Evolutionary conservation across 371 early-diverging fungal genomes (phyloP).

Genomic region (Entomophthora muscae): DNA sequence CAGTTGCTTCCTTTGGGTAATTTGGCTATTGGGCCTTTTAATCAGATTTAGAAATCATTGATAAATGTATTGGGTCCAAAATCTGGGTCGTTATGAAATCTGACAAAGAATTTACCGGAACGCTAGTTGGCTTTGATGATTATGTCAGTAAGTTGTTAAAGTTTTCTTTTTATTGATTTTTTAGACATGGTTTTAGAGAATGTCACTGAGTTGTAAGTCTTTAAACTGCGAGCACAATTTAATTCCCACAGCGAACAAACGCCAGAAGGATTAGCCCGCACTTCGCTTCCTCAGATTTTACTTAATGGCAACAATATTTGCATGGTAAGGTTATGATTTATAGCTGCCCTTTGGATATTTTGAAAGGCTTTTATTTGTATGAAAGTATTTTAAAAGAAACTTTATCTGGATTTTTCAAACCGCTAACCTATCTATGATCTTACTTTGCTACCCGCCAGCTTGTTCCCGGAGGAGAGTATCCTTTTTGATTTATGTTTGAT

Average conservation of each 20-base stretch:
- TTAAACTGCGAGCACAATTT: neutral
- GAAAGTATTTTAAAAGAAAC: too few species aligned
- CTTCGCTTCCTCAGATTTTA: conserved; percentile 72
- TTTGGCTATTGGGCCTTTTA: neutral
- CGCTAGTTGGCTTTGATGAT: conserved; percentile 92
- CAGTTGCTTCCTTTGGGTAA: neutral
- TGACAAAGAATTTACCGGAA: conserved; percentile 89
- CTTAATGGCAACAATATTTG: conserved; percentile 93
- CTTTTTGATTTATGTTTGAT: neutral
- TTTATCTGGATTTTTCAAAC: too few species aligned
- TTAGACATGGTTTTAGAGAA: conserved; percentile 92
- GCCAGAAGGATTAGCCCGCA: conserved; percentile 51
- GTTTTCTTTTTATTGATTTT: neutral
- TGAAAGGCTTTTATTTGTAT: neutral
- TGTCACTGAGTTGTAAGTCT: conserved; percentile 78
- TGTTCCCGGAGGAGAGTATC: conserved; percentile 21
- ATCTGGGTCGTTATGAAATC: conserved; percentile 95
- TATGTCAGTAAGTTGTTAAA: conserved; percentile 59
- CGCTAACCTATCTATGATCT: neutral
- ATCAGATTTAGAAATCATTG: conserved; percentile 64
- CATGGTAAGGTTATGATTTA: conserved; percentile 36
- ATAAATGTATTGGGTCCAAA: conserved; percentile 90
- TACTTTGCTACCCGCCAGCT: conserved; percentile 13
- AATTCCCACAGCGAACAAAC: conserved; percentile 46
- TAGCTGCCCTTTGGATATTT: neutral